Percentiles rank a stretch among this genome's conserved stretches.
Conservation (phyloP, 148 eudicot genomes). For the Silene uniflora region DNA sequence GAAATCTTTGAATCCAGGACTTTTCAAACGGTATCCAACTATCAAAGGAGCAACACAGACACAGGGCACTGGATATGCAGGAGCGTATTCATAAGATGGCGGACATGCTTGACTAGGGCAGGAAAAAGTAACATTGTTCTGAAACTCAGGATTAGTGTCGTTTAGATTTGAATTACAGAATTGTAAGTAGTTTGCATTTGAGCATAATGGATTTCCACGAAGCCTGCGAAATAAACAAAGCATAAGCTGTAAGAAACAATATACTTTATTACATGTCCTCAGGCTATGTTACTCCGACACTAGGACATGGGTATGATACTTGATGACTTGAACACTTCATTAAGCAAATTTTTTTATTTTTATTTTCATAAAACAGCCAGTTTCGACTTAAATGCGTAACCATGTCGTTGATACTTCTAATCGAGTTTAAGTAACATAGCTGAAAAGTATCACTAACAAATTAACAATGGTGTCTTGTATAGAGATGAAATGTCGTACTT, state of each 20-base stretch:
- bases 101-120: constrained; percentile 38
- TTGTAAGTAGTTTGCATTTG: constrained; percentile 13
- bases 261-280: neutral
- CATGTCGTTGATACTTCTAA: too few species aligned
- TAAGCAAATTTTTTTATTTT: too few species aligned
- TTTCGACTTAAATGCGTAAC: too few species aligned
- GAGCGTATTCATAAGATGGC: constrained; percentile 43
- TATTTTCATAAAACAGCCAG: too few species aligned
- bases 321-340: neutral
- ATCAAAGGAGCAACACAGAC: constrained; percentile 55
- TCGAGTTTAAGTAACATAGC: too few species aligned
- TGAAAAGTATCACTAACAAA: too few species aligned
- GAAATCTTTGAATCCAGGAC: constrained; percentile 57
- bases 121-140: constrained; percentile 8
- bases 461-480: neutral
- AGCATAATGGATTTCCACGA: constrained; percentile 29
- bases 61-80: constrained; percentile 43
- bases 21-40: constrained; percentile 55
- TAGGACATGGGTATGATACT: too few species aligned
- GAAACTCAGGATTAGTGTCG: constrained; percentile 2
- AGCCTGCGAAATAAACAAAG: constrained; percentile 17
- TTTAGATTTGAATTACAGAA: constrained; percentile 19
- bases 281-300: too few species aligned
- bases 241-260: neutral
- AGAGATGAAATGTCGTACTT: neutral